These are phyloP conservation scores for Boletus coccyginus DNA, from an alignment of 768 basidiomycete species.

Conservation along the genomic window DNA sequence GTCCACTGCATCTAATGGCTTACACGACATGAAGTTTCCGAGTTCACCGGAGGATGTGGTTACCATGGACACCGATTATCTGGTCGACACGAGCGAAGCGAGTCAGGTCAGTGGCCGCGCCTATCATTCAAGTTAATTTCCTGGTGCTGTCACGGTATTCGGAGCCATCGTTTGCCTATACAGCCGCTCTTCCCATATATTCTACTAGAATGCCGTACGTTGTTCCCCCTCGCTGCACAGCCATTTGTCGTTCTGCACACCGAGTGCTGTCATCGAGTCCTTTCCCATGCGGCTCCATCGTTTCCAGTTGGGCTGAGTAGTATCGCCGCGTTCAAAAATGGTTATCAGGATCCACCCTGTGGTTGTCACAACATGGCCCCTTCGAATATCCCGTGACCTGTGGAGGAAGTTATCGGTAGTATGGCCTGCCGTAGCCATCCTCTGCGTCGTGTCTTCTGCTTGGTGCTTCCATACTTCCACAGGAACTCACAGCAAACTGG, in stretches of 20 bases:
- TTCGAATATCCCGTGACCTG: constrained; percentile 1
- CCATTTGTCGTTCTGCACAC: neutral
- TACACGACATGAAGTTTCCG: neutral
- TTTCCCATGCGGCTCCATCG: neutral
- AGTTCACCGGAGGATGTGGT: neutral
- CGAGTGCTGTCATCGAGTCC: neutral
- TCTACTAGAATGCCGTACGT: neutral
- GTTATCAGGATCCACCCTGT: constrained; percentile 19
- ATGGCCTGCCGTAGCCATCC: constrained; percentile 12
- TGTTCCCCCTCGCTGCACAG: neutral
- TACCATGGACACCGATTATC: neutral
- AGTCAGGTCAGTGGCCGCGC: neutral
- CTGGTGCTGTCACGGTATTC: neutral
- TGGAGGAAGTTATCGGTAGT: neutral
- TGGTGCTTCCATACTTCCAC: constrained; percentile 15
- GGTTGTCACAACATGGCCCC: constrained; percentile 1
- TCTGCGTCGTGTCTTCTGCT: neutral
- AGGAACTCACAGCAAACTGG: constrained; percentile 22
- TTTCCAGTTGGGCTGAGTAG: neutral
- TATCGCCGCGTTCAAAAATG: neutral
- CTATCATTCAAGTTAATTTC: neutral
- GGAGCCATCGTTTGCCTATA: neutral
- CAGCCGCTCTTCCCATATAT: neutral
- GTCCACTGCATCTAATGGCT: neutral
- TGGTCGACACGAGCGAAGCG: neutral